These are phyloP conservation scores for Calonectria montana DNA, from an alignment of 2,329 filamentous ascomycete species.

Conservation along the genomic window DNA sequence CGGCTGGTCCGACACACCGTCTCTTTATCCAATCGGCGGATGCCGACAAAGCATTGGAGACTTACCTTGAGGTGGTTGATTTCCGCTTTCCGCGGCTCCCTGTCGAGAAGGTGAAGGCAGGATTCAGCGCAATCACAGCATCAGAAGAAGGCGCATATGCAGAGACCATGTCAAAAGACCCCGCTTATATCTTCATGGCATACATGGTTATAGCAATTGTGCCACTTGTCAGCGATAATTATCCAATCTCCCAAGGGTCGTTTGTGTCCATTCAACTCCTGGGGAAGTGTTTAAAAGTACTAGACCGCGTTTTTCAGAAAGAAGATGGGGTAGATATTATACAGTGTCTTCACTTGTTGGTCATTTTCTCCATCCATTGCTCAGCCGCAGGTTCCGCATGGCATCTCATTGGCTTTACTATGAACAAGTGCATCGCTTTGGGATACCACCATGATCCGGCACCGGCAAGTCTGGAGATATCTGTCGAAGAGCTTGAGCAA, in stretches of 20 bases:
- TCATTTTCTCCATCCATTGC: neutral
- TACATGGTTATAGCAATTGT: neutral
- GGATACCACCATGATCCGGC: neutral
- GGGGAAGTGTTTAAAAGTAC: neutral
- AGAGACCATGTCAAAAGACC: neutral
- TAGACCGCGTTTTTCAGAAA: neutral
- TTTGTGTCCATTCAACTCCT: neutral
- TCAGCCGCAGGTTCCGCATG: neutral
- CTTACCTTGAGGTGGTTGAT: neutral
- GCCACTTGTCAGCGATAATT: neutral
- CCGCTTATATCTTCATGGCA: neutral
- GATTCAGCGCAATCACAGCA: neutral
- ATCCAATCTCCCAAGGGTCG: neutral
- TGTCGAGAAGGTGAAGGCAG: neutral
- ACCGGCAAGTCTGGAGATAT: neutral
- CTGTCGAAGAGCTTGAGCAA: neutral
- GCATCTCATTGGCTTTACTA: neutral
- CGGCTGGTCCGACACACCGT: neutral
- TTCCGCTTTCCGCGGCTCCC: neutral
- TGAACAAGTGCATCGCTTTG: neutral
- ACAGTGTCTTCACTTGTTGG: neutral
- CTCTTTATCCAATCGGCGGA: neutral
- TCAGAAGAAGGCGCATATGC: neutral
- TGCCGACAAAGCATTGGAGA: neutral
- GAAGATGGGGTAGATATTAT: neutral